Evolutionary conservation across 1,139 yeast genomes (phyloP).

Genomic region (Lizanozyma gosingica): DNA sequence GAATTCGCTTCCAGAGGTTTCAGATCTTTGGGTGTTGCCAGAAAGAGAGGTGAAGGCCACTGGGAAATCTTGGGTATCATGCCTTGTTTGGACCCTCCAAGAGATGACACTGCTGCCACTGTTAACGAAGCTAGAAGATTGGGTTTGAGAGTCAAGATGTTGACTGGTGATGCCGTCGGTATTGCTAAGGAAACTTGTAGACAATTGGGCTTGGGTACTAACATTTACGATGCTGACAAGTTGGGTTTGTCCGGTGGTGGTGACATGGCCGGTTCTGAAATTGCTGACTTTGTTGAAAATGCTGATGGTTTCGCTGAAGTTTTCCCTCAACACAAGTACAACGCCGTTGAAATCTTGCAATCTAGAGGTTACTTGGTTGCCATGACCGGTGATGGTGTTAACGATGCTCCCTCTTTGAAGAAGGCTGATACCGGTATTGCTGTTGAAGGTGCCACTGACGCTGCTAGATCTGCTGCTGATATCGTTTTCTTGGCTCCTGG

Average conservation of each 20-base stretch:
- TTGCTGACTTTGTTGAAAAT: constrained; percentile 91
- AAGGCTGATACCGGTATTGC: constrained; percentile 97
- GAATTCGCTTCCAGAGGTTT: constrained; percentile 98
- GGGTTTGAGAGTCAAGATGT: constrained; percentile 96
- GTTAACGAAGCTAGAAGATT: constrained; percentile 86
- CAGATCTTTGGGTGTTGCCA: constrained; percentile 97
- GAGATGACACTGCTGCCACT: constrained; percentile 96
- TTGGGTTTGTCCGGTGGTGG: constrained; percentile 95
- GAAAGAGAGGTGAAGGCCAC: constrained; percentile 98
- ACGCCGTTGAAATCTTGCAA: constrained; percentile 84
- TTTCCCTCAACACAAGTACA: constrained; percentile 94
- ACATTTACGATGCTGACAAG: constrained; percentile 96
- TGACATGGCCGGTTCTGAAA: constrained; percentile 93
- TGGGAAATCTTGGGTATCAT: constrained; percentile 97
- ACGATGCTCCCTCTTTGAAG: constrained; percentile 94
- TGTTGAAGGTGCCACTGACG: constrained; percentile 95
- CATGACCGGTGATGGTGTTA: constrained; percentile 98
- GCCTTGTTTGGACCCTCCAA: constrained; percentile 99
- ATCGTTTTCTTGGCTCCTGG: constrained; percentile 95
- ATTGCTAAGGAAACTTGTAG: constrained; percentile 98
- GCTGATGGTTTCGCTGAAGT: constrained; percentile 98
- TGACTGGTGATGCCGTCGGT: constrained; percentile 99
- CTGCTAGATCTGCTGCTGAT: constrained; percentile 95
- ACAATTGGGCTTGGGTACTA: constrained; percentile 94
- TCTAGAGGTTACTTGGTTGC: constrained; percentile 93